phyloP scores from a whole-genome alignment of 202 grass and related monocot species.

The Saccharum hybrid region DNA sequence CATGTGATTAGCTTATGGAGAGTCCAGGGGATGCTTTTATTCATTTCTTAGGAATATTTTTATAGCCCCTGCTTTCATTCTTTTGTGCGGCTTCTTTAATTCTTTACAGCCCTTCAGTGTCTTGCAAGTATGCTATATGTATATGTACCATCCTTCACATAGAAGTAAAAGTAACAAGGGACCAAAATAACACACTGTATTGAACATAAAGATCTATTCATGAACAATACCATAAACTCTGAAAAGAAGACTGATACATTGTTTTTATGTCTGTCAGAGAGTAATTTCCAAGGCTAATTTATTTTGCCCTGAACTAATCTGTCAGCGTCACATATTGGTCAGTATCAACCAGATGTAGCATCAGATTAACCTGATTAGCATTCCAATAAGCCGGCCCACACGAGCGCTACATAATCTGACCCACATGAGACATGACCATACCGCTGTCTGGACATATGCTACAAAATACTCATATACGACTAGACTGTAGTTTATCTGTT shows the following conservation, averaged over 20 bases:
- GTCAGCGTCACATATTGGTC: constrained; percentile 25
- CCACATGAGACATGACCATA: background rate
- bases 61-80: background rate
- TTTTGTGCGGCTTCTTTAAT: background rate
- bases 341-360: background rate
- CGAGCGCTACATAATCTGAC: background rate
- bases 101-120: background rate
- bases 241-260: background rate
- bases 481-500: constrained; percentile 2
- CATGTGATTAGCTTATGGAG: constrained; percentile 1
- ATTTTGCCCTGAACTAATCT: constrained; percentile 16
- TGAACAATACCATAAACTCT: background rate
- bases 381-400: background rate
- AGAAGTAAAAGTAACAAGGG: constrained; percentile 39
- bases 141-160: constrained; percentile 24
- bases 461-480: background rate
- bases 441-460: background rate
- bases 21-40: background rate
- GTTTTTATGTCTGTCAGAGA: background rate
- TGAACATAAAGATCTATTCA: constrained; percentile 26
- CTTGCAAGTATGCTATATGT: background rate
- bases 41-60: background rate
- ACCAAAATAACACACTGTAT: background rate
- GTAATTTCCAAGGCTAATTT: constrained; percentile 12
- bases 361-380: constrained; percentile 8